A percentile compares a stretch with the other conserved stretches of the same genome.
Conservation (phyloP, 176 grass and related monocot genomes). For the Elaeis guineensis region DNA sequence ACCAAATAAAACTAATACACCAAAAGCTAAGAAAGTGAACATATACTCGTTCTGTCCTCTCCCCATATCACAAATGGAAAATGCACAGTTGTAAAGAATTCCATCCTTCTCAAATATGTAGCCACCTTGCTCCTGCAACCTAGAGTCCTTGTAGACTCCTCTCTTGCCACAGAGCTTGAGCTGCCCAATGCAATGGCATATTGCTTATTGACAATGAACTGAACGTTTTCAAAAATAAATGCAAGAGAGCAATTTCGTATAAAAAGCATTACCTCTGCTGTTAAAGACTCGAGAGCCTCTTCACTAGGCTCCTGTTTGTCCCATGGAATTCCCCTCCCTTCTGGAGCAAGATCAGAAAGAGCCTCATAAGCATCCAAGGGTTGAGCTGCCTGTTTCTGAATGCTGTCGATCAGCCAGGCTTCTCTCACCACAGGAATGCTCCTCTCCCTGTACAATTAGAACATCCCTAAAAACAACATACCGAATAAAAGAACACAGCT, state of each 20-base stretch:
- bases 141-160: constrained; percentile 53
- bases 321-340: constrained; percentile 50
- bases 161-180: constrained; percentile 72
- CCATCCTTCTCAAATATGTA: constrained; percentile 59
- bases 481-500: no score
- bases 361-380: constrained; percentile 71
- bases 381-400: constrained; percentile 46
- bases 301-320: constrained; percentile 52
- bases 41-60: constrained; percentile 47
- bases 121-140: constrained; percentile 57
- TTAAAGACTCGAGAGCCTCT: constrained; percentile 49
- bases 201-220: no score
- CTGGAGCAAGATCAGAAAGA: constrained; percentile 51
- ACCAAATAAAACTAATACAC: neutral
- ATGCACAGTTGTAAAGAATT: constrained; percentile 76
- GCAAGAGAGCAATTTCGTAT: no score
- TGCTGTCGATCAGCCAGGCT: constrained; percentile 81
- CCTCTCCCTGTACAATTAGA: constrained; percentile 37
- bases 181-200: constrained; percentile 19
- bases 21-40: no score
- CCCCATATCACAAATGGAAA: constrained; percentile 48
- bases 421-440: constrained; percentile 69
- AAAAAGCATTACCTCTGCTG: constrained; percentile 39
- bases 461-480: no score
- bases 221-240: no score